These are phyloP conservation scores for Pelargonium cotyledonis DNA, from an alignment of 441 rosid species.

Conservation along the genomic window DNA sequence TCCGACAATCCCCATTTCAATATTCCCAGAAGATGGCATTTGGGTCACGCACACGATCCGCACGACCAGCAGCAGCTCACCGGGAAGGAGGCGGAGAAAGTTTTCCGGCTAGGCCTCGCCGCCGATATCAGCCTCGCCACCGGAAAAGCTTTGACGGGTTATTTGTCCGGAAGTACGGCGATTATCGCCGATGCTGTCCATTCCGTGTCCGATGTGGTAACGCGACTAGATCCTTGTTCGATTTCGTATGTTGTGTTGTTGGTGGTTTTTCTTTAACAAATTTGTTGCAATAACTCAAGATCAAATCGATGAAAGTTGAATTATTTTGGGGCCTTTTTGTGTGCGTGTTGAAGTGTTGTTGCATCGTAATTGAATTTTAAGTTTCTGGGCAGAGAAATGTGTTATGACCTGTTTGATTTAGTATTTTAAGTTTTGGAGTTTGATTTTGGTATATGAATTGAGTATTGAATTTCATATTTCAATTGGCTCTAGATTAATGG, in stretches of 20 bases:
- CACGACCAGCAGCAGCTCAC: constrained; percentile 23
- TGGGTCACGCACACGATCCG: constrained; percentile 44
- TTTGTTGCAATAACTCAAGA: neutral
- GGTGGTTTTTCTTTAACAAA: too few relatives aligned
- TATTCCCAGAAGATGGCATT: constrained; percentile 63
- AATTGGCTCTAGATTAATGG: too few relatives aligned
- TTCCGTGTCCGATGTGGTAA: constrained; percentile 61
- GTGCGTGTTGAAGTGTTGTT: too few relatives aligned
- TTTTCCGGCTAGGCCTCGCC: constrained; percentile 72
- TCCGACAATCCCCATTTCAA: constrained; percentile 24
- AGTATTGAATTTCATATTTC: too few relatives aligned
- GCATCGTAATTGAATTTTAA: too few relatives aligned
- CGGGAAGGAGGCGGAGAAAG: constrained; percentile 48
- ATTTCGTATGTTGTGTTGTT: neutral
- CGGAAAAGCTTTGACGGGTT: constrained; percentile 58
- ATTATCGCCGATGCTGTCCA: constrained; percentile 68
- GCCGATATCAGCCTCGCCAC: constrained; percentile 50
- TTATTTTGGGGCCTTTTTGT: neutral
- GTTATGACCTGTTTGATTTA: neutral
- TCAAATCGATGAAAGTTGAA: neutral
- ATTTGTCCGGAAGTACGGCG: constrained; percentile 60
- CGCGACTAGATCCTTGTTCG: neutral
- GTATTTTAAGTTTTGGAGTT: too few relatives aligned
- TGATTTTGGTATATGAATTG: too few relatives aligned
- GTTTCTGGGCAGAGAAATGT: neutral